A percentile compares a stretch with the other conserved stretches of the same genome.
Conservation (phyloP, 2,329 filamentous ascomycete species). For the Neospermospora avenae region DNA sequence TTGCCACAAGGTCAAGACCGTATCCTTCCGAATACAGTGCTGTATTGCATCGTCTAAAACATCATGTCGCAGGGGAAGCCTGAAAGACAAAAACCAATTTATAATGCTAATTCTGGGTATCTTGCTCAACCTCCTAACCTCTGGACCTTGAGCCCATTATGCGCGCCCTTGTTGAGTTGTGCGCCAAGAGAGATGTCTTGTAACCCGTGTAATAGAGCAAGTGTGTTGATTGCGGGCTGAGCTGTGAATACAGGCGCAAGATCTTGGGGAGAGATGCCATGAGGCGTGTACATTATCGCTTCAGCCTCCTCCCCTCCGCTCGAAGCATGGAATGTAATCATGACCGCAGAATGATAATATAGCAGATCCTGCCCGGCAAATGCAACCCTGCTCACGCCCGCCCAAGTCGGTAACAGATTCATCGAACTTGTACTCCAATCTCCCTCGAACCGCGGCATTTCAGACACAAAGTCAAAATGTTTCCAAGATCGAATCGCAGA, state of each 20-base stretch:
- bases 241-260: constrained; percentile 43
- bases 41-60: no score
- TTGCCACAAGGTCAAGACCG: background rate
- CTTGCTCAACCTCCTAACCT: constrained; percentile 43
- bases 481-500: constrained; percentile 54
- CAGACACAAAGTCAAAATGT: constrained; percentile 55
- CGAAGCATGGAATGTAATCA: constrained; percentile 49
- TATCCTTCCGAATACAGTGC: no score
- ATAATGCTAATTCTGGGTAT: no score
- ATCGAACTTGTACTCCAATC: constrained; percentile 33
- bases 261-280: constrained; percentile 51
- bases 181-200: constrained; percentile 56
- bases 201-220: constrained; percentile 62
- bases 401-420: constrained; percentile 52
- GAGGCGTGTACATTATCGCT: constrained; percentile 61
- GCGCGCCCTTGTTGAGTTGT: constrained; percentile 61
- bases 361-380: constrained; percentile 50
- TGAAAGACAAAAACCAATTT: no score
- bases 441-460: constrained; percentile 26
- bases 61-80: no score
- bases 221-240: constrained; percentile 45
- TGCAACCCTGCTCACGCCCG: constrained; percentile 57
- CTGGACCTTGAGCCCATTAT: constrained; percentile 58
- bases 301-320: constrained; percentile 39
- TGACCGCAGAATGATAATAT: constrained; percentile 59